Conservation (phyloP, 148 eudicot genomes). For the Silene conica region DNA sequence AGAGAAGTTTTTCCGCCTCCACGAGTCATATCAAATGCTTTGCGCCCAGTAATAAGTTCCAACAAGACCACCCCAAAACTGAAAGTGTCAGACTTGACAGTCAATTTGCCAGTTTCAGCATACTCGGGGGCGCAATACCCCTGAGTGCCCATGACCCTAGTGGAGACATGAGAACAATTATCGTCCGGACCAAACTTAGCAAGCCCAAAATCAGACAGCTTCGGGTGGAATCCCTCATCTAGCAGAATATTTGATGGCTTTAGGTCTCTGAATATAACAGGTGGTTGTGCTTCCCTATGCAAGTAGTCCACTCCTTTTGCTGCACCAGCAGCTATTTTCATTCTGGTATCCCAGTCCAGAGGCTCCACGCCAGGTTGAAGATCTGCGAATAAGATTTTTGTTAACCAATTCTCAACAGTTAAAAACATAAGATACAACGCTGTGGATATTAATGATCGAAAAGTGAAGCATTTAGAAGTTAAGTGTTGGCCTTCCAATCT, state of each 20-base stretch:
- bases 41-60: conserved; percentile 60
- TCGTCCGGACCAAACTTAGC: conserved; percentile 68
- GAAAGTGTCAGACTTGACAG: conserved; percentile 53
- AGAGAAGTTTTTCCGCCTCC: conserved; percentile 24
- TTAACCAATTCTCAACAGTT: not conserved
- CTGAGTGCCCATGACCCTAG: conserved; percentile 72
- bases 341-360: conserved; percentile 55
- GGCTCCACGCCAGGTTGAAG: conserved; percentile 42
- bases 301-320: conserved; percentile 68
- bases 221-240: conserved; percentile 50
- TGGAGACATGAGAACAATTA: conserved; percentile 58
- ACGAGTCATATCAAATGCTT: conserved; percentile 32
- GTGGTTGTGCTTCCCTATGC: conserved; percentile 55
- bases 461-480: not conserved
- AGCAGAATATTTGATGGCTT: conserved; percentile 68
- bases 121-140: conserved; percentile 91
- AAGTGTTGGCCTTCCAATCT: not conserved
- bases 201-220: conserved; percentile 72
- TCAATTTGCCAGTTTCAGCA: conserved; percentile 49
- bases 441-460: not conserved
- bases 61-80: conserved; percentile 72
- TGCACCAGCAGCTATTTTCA: conserved; percentile 55
- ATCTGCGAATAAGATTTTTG: conserved; percentile 20
- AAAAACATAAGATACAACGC: not conserved
- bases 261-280: conserved; percentile 65